Base-by-base conservation (phyloP, 2,329 filamentous ascomycete genomes). In the Paracoccidioides lutzii region DNA sequence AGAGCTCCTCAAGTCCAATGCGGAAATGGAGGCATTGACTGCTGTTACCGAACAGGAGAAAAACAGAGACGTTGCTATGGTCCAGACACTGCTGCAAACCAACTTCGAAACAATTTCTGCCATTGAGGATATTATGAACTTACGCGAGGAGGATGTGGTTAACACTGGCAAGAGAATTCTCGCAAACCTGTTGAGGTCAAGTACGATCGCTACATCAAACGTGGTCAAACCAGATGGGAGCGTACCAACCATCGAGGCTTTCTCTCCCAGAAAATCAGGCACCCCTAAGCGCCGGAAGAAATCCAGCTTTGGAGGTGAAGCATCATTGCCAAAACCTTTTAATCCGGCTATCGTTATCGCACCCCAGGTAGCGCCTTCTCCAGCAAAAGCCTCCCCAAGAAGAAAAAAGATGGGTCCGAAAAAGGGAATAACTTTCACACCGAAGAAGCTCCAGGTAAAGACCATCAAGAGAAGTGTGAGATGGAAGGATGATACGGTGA, bases 31-130 rank as follows among this genome's bases (percentile, higher is more conserved):
- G 59, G 81, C 86, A 1, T 81, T 91, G 60, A 75, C 80, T 10
- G 83, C 88, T 53, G 81, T 96, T 22, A 70, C 90, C 9, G 90
- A 97, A 55, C 84, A 93, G 64, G 90, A 97, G 59, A 91, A 85
- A 72, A 78, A 80, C 32, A 86, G 85, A 10, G 90, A 96, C 66
- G 81, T 84, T 22, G 82, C 81, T 15, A 81, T 87, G 61, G 78
- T 95, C 65, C 90, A 96, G 70, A 81, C 88, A 52, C 78, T 98
- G 55, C 80, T 97, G 9, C 85, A 87, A 54, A 88, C 91, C 10
- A 91, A 97, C 65, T 95, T 98, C 63, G 90, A 96, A 64, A 91
- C 90, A 2, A 81, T 97, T 58, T 78, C 88, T 4, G 88, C 90
- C 0, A 80, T 98, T 54, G 83, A 85, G 55, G 87, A 88, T 61